Percentiles rank a stretch among this genome's conserved stretches.
Conservation (phyloP, 371 early-diverging fungal species). For the Rhizomucor pusillus region DNA sequence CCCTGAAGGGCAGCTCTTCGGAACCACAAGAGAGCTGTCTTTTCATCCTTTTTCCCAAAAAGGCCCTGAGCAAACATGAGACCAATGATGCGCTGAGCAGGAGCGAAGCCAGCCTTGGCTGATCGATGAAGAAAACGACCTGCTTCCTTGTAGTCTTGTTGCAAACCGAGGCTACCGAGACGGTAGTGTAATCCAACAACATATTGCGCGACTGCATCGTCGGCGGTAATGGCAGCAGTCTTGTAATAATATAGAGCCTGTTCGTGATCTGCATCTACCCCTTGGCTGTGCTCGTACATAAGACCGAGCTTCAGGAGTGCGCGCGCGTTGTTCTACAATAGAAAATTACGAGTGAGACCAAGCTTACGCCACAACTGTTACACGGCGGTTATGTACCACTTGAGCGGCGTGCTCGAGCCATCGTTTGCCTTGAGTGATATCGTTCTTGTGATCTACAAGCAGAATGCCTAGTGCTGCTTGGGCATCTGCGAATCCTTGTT, state of each 20-base stretch:
- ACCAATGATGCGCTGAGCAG: constrained; percentile 42
- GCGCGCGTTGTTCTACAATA: constrained; percentile 31
- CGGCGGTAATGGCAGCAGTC: constrained; percentile 24
- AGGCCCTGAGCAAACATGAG: constrained; percentile 30
- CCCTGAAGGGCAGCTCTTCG: constrained; percentile 60
- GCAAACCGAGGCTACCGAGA: constrained; percentile 28
- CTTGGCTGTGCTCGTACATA: constrained; percentile 41
- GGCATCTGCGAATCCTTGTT: constrained; percentile 39
- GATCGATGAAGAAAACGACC: constrained; percentile 25
- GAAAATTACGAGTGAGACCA: background rate
- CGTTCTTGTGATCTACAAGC: constrained; percentile 20
- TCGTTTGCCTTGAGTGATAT: constrained; percentile 22
- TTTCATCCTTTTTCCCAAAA: constrained; percentile 30
- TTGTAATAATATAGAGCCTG: constrained; percentile 36
- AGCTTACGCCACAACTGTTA: background rate
- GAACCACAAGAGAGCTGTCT: constrained; percentile 66
- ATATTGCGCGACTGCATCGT: constrained; percentile 38
- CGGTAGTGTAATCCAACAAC: constrained; percentile 38
- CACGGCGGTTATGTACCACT: constrained; percentile 18
- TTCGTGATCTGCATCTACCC: constrained; percentile 25
- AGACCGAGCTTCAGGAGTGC: constrained; percentile 42
- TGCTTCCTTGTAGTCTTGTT: constrained; percentile 30
- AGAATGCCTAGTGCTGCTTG: constrained; percentile 47
- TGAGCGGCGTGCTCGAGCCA: constrained; percentile 43
- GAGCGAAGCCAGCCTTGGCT: constrained; percentile 32